Evolutionary conservation across 2,329 filamentous ascomycete species (phyloP), one percentile per base, ranked within the genome.

Genomic region (Pseudogymnoascus sp.): DNA sequence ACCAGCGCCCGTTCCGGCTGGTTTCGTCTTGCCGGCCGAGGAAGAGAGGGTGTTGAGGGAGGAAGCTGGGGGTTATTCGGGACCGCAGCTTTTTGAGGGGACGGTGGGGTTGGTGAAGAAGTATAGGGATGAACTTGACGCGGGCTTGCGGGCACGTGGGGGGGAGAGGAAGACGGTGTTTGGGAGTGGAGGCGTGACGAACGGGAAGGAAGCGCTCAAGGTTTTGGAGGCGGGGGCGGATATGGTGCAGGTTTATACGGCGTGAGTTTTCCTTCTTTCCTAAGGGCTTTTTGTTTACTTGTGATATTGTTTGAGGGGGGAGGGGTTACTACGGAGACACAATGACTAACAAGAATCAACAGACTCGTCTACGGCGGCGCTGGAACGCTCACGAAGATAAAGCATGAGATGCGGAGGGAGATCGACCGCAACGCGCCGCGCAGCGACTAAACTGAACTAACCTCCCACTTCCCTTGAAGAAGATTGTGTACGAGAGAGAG

Each of bases 221-320:
- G 85, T 93, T 6, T 80, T 98, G 59, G 90, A 96, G 68, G 92
- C 93, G 0, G 95, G 95, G 7, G 95, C 95, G 0, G 93, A 89
- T 69, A 87, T 96, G 12, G 92, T 91, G 2, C 95, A 96, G 86
- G 82, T 96, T 61, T 98, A 98, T 75, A 99, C 95, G 0, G 89
- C 84, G 4, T 75, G 68, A 62, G 28, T 53, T 31, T 19, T 14
- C 12, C 11, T 14, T 26, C 1, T 41, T 26, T 60, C n/a, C n/a
- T 60, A 7, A 2, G 31, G 5, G 37, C n/a, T 22, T 61, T 43
- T 61, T 7, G 22, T 37, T 22, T 61, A 59, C n/a, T 59, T 22
- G 61, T 31, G 19, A 60, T 60, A 14, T 19, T 7, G 12, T 22
- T 26, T 38, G 24, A 10, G 26, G 24, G 24, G 16, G 11, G 22